A percentile compares a stretch with the other conserved stretches of the same genome.
phyloP scores from a whole-genome alignment of 129 eudicot genomes.

The Artemisia annua region DNA sequence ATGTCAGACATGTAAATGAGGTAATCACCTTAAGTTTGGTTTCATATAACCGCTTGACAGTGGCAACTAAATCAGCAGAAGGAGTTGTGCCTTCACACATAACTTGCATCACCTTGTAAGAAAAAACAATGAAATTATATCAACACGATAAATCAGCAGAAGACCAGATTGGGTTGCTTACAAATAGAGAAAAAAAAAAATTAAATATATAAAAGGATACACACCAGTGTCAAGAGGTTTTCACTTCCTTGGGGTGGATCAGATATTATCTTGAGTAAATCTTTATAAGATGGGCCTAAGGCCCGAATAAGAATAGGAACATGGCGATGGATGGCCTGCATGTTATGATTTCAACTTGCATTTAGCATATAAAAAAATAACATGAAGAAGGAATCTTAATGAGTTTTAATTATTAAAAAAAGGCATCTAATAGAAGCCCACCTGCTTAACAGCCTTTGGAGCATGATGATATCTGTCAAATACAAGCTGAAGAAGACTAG shows the following conservation, averaged over 20 bases:
- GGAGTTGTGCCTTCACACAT: constrained; percentile 76
- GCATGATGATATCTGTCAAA: constrained; percentile 70
- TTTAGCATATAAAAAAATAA: constrained; percentile 6
- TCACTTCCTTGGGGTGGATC: constrained; percentile 95
- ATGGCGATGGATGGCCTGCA: constrained; percentile 93
- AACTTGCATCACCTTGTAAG: constrained; percentile 66
- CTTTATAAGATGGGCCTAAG: constrained; percentile 71
- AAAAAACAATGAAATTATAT: constrained; percentile 5
- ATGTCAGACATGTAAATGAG: not conserved
- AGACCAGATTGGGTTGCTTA: not conserved
- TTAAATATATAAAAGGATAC: too few species aligned
- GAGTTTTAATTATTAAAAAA: not conserved
- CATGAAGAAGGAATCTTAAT: not conserved
- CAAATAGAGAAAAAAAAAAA: not conserved
- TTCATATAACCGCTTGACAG: constrained; percentile 81
- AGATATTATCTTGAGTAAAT: constrained; percentile 80
- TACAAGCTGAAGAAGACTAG: constrained; percentile 84
- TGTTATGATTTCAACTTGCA: not conserved
- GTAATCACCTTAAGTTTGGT: constrained; percentile 77
- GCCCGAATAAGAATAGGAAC: constrained; percentile 80
- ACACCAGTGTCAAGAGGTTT: constrained; percentile 82
- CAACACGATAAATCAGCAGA: not conserved
- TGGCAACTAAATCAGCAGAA: constrained; percentile 63
- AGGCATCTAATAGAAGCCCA: constrained; percentile 2
- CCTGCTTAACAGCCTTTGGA: constrained; percentile 89